Evolutionary conservation across 768 basidiomycete genomes (phyloP).

Genomic region (Lanmaoa rubissima): DNA sequence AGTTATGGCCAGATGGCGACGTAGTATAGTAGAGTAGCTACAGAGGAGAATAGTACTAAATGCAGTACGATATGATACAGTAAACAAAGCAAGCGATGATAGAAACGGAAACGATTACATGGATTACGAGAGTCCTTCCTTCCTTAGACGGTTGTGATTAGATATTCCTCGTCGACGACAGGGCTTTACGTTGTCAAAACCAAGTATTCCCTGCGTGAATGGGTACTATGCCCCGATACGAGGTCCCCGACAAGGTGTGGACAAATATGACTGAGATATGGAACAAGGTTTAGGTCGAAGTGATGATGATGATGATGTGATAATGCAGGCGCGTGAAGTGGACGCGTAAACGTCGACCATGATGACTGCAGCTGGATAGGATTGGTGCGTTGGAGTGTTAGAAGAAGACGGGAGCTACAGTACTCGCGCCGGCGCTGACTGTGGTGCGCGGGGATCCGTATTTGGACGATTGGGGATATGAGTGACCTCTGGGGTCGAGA

Average conservation of each 20-base stretch:
- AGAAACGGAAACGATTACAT: slow-evolving; percentile 9
- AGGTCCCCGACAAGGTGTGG: slow-evolving; percentile 3
- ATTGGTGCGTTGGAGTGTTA: slow-evolving; percentile 28
- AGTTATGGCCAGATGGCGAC: slow-evolving; percentile 6
- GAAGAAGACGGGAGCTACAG: slow-evolving; percentile 60
- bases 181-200: slow-evolving; percentile 5
- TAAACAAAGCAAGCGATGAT: slow-evolving; percentile 4
- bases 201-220: not conserved
- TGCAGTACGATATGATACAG: slow-evolving; percentile 4
- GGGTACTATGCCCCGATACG: slow-evolving; percentile 8
- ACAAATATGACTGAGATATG: not conserved
- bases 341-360: slow-evolving; percentile 1
- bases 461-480: slow-evolving; percentile 28
- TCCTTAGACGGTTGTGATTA: slow-evolving; percentile 21
- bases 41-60: slow-evolving; percentile 12
- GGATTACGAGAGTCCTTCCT: slow-evolving; percentile 21
- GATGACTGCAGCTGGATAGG: not conserved
- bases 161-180: slow-evolving; percentile 2
- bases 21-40: slow-evolving; percentile 15
- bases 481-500: slow-evolving; percentile 18
- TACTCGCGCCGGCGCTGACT: slow-evolving; percentile 49
- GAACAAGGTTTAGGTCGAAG: not conserved
- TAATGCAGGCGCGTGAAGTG: not conserved
- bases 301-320: slow-evolving; percentile 1
- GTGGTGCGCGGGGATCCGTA: slow-evolving; percentile 31